Base-by-base conservation (phyloP, 2,329 filamentous ascomycete species). In the Scorias spongiosa region DNA sequence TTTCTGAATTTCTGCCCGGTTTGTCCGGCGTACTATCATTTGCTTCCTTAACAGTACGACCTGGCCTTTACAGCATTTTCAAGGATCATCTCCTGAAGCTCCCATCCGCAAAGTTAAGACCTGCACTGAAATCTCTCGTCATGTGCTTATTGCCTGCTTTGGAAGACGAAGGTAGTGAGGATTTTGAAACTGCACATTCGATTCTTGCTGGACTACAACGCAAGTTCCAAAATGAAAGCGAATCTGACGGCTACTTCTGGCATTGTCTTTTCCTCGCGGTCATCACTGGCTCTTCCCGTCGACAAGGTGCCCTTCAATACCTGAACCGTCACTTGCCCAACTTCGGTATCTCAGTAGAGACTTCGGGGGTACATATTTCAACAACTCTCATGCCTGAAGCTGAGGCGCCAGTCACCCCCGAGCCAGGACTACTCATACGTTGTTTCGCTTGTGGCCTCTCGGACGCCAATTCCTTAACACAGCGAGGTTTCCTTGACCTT, bases 151-250 rank as follows among this genome's bases (percentile, higher is more conserved):
- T 98, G 2, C 91, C 91, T 0, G 91, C 88, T 0, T 66, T 98
- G 2, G 91, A 98, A 62, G 91, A 98, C 52, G 91, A 96, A 61
- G 93, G 86, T 8, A 93, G 88, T 51, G 91, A 98, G 59, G 93
- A 98, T 59, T 98, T 96, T 61, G 89, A 96, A 49, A 76, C 84
- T 43, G 93, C 88, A 1, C 62, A 94, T 44, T 76, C 74, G 46
- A 76, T 94, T 9, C 61, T 96, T 40, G 81, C 91, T 53, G 78
- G 75, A 45, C 78, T 96, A 59, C 86, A 88, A 56, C 64, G 72
- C 46, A 73, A 76, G 40, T 75, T 87, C 54, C 79, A 45, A 66
- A 41, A 70, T 63, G 32, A 76, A 75, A 61, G 75, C 68, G 39
- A 72, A 40, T 48, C 51, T 10, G 58, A 63, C 26, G 84, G 84